A percentile compares a stretch with the other conserved stretches of the same genome.
Evolutionary conservation across 2,329 filamentous ascomycete genomes (phyloP).

Genomic region (Cytospora paraplurivora): DNA sequence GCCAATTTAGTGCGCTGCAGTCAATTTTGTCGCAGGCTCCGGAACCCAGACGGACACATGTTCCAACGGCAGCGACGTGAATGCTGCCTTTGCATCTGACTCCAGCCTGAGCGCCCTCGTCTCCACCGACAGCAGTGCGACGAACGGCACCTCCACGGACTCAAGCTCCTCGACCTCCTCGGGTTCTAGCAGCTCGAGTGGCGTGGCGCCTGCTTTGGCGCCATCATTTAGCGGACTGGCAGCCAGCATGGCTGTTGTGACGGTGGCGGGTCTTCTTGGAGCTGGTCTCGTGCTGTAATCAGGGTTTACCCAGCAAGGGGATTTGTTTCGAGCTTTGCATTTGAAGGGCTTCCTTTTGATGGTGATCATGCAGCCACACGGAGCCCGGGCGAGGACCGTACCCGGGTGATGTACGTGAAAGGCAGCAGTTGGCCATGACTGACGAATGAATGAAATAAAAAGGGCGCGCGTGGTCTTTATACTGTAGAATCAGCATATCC

Average conservation of each 20-base stretch:
- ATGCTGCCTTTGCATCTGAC: slow-evolving; percentile 38
- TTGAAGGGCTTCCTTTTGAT: too few relatives aligned
- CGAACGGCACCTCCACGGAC: slow-evolving; percentile 31
- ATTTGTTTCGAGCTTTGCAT: too few relatives aligned
- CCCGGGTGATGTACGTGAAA: too few relatives aligned
- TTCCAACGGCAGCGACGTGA: slow-evolving; percentile 43
- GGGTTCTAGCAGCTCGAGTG: slow-evolving; percentile 19
- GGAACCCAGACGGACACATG: slow-evolving; percentile 38
- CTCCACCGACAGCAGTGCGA: slow-evolving; percentile 30
- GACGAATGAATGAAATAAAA: too few relatives aligned
- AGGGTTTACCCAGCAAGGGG: too few relatives aligned
- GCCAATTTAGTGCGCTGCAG: slow-evolving; percentile 50
- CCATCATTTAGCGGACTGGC: slow-evolving; percentile 17
- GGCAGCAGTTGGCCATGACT: too few relatives aligned
- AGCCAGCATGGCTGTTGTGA: slow-evolving; percentile 19
- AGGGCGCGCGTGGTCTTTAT: too few relatives aligned
- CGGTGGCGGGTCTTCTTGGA: slow-evolving; percentile 19
- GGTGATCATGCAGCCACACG: too few relatives aligned
- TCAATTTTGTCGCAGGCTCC: slow-evolving; percentile 55
- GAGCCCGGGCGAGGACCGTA: too few relatives aligned
- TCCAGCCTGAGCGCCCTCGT: slow-evolving; percentile 37
- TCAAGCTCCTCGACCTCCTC: slow-evolving; percentile 26
- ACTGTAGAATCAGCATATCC: too few relatives aligned
- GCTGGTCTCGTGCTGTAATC: slow-evolving; percentile 20
- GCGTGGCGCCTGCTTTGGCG: slow-evolving; percentile 18